Percentiles rank a stretch among this genome's conserved stretches.
Evolutionary conservation across 1,139 yeast genomes (phyloP).

Genomic region (Arxiozyma slooffiae): DNA sequence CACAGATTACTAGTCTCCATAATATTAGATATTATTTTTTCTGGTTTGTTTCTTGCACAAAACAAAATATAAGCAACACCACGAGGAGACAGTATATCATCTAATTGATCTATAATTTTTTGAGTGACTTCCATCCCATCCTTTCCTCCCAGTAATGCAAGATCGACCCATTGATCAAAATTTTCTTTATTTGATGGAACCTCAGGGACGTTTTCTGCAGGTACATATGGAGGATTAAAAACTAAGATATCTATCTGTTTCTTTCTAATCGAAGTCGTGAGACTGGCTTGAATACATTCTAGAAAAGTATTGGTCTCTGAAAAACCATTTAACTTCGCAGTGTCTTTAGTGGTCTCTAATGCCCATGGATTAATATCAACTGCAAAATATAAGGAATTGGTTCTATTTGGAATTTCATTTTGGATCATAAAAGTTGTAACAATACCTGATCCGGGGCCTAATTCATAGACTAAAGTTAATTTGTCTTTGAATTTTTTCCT

Average conservation of each 20-base stretch:
- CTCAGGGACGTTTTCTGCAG: constrained; percentile 61
- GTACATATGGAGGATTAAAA: constrained; percentile 95
- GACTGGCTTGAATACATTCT: constrained; percentile 52
- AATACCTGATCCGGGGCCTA: constrained; percentile 89
- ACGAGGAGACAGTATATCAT: constrained; percentile 36
- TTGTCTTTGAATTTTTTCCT: constrained; percentile 25
- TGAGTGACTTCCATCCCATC: constrained; percentile 84
- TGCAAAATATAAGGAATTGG: constrained; percentile 45
- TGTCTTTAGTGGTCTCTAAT: constrained; percentile 43
- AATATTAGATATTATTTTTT: constrained; percentile 35
- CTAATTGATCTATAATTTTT: constrained; percentile 46
- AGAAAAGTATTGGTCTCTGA: constrained; percentile 25
- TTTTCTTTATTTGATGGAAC: constrained; percentile 34
- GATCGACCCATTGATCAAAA: constrained; percentile 64
- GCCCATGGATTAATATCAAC: constrained; percentile 80
- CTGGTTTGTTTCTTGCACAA: constrained; percentile 82
- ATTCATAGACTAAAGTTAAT: constrained; percentile 60
- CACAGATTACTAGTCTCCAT: constrained; percentile 32
- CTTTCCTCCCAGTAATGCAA: constrained; percentile 80
- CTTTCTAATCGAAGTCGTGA: constrained; percentile 43
- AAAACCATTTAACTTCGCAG: constrained; percentile 42
- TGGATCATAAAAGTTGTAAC: constrained; percentile 59
- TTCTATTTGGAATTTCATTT: constrained; percentile 28
- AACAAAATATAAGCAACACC: constrained; percentile 80
- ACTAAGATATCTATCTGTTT: constrained; percentile 55